Percentiles rank a stretch among this genome's conserved stretches.
Conservation (phyloP, 1,139 yeast species). For the Magnusiomyces clavatus region DNA sequence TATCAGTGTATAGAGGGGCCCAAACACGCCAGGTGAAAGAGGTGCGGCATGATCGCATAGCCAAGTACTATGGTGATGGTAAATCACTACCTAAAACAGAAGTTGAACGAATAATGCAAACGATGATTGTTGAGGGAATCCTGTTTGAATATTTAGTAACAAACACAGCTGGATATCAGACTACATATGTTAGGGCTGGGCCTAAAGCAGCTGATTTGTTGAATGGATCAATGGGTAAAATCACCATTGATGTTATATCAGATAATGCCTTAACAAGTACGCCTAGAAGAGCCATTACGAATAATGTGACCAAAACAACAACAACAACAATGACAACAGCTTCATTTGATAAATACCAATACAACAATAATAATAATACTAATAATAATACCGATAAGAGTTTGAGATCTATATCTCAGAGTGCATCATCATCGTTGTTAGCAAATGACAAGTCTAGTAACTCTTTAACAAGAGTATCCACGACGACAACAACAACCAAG, state of each 20-base stretch:
- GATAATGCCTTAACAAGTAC: background rate
- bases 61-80: constrained; percentile 65
- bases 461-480: background rate
- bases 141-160: constrained; percentile 64
- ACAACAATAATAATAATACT: no score
- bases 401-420: no score
- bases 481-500: background rate
- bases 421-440: no score
- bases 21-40: constrained; percentile 45
- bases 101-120: constrained; percentile 75
- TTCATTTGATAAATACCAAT: background rate
- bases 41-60: constrained; percentile 49
- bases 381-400: no score
- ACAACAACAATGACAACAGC: background rate
- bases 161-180: constrained; percentile 62
- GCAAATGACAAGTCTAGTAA: background rate
- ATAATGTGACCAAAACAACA: background rate
- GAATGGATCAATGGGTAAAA: constrained; percentile 35
- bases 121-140: constrained; percentile 59
- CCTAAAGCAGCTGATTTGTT: constrained; percentile 43
- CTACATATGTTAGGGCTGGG: constrained; percentile 63
- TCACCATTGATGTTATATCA: constrained; percentile 40
- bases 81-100: constrained; percentile 54
- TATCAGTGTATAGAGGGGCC: constrained; percentile 77
- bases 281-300: background rate